These are phyloP conservation scores for Ceratorhiza oryzae-sativae DNA, from an alignment of 1,284 basidiomycete genomes.

Conservation along the genomic window DNA sequence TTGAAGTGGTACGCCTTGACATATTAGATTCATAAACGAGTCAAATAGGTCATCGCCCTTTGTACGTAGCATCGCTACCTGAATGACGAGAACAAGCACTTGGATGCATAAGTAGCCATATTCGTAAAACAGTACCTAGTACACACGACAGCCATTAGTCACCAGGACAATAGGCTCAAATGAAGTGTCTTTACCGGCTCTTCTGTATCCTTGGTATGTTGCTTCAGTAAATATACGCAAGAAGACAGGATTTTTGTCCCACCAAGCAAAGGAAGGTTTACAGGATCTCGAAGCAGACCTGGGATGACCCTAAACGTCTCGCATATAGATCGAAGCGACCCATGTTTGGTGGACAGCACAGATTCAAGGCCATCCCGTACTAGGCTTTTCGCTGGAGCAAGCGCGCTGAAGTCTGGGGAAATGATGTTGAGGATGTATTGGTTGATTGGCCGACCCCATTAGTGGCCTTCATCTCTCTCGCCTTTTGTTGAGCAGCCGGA, in stretches of 20 bases:
- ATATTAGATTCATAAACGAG: background rate
- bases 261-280: background rate
- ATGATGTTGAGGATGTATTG: background rate
- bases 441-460: conserved; percentile 16
- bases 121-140: conserved; percentile 9
- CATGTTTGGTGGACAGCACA: background rate
- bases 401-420: background rate
- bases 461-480: background rate
- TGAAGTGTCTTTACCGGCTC: background rate
- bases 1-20: background rate
- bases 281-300: background rate
- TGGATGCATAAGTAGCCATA: conserved; percentile 20
- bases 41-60: background rate
- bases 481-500: background rate
- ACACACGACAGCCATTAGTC: background rate
- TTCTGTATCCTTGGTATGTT: conserved; percentile 5
- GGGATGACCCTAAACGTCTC: conserved; percentile 2
- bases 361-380: background rate
- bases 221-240: background rate
- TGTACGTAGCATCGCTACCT: conserved; percentile 1
- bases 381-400: background rate
- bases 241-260: conserved; percentile 1
- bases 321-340: background rate
- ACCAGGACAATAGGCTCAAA: background rate
- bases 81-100: background rate